Evolutionary conservation across 345 rosid genomes (phyloP), one percentile per base, ranked within the genome.

Genomic region (Brassica juncea): DNA sequence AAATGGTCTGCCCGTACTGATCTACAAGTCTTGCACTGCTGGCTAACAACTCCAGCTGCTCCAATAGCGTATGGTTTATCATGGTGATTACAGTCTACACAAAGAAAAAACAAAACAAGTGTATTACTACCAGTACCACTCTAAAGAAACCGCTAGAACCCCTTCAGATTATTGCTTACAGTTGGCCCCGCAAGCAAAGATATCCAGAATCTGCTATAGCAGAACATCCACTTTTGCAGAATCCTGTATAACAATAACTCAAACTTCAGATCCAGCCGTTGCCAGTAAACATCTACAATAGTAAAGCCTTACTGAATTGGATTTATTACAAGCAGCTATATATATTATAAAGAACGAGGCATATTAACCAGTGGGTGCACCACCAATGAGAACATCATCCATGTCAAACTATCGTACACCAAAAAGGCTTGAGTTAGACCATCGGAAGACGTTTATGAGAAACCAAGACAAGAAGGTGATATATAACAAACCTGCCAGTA

Each of bases 51-150:
- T 69, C 99, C 99, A 44, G 86, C 55, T 34, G 97, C 99, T 82
- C 95, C 97, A 87, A 92, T 94, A 27, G 92, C 99, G 0, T 19
- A n/a, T 84, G 89, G 82, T 91, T 92, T 81, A 91, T 89, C 91
- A 89, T 89, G 42, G 95, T 74, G 82, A 94, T 81, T 60, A 94
- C 75, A 42, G 87, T 44, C 99, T 94, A 86, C 73, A 72, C 39
- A 63, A 7, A 35, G 7, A 68, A 44, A 44, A 68, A 61, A 72
- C 19, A 72, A 66, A 30, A 57, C 3, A 66, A 0, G 59, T 72
- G 30, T 72, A 31, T 5, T 12, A 65, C 72, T 19, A 72, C 66
- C 6, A 16, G 39, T 37, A 71, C 59, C 16, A 71, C 0, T 57
- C 19, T 72, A 30, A 58, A 42, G 31, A 54, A 69, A 39, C 37